phyloP scores from a whole-genome alignment of 495 filamentous ascomycete species.

The Durotheca rogersii region DNA sequence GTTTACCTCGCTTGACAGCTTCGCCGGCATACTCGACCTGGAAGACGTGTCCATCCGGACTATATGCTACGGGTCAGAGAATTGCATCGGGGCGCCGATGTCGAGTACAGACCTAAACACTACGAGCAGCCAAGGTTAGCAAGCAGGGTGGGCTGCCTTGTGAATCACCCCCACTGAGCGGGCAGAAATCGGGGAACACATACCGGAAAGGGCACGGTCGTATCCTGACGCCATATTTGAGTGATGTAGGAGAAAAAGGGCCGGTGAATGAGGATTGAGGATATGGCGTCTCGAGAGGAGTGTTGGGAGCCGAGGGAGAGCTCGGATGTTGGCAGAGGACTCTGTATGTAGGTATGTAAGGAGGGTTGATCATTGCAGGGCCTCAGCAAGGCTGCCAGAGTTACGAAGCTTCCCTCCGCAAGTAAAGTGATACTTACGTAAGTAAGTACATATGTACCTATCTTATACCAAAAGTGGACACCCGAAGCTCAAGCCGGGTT shows the following conservation, averaged over 20 bases:
- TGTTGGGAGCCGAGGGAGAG: slow-evolving; percentile 11
- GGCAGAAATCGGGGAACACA: slow-evolving; percentile 39
- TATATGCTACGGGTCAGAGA: slow-evolving; percentile 52
- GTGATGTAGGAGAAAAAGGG: slow-evolving; percentile 2
- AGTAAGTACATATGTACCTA: no score
- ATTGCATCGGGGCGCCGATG: slow-evolving; percentile 18
- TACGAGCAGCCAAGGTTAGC: slow-evolving; percentile 47
- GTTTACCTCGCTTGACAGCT: slow-evolving; percentile 91
- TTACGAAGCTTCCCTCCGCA: slow-evolving; percentile 35
- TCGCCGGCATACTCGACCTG: slow-evolving; percentile 99
- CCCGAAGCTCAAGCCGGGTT: slow-evolving; percentile 19
- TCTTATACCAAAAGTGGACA: neutral
- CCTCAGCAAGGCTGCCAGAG: slow-evolving; percentile 34
- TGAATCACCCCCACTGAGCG: slow-evolving; percentile 8
- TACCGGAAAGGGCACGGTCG: slow-evolving; percentile 93
- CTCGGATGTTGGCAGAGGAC: slow-evolving; percentile 12
- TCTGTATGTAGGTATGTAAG: slow-evolving; percentile 9
- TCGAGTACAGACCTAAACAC: slow-evolving; percentile 65
- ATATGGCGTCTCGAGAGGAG: slow-evolving; percentile 7
- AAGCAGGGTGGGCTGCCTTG: slow-evolving; percentile 12
- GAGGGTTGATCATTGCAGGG: neutral
- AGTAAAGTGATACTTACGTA: slow-evolving; percentile 4
- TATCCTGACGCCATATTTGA: slow-evolving; percentile 78
- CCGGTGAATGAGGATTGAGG: slow-evolving; percentile 17
- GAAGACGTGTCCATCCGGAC: slow-evolving; percentile 98